These are phyloP conservation scores for Osmanthus fragrans DNA, from an alignment of 257 asterid species.

Conservation along the genomic window DNA sequence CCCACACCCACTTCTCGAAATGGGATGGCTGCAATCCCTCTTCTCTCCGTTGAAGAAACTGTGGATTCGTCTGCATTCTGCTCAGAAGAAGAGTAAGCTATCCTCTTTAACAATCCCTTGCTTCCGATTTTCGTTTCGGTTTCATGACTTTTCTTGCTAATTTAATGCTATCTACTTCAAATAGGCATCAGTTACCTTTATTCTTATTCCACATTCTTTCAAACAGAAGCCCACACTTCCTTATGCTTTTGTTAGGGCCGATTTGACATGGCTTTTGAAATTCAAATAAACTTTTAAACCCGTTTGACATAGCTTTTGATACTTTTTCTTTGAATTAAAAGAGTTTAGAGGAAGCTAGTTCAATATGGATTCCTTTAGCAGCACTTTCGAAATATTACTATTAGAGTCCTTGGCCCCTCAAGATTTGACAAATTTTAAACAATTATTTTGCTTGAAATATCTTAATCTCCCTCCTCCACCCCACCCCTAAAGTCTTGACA, in stretches of 20 bases:
- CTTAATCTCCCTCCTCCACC: too few relatives aligned
- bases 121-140: not conserved
- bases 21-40: conserved; percentile 61
- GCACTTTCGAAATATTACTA: too few relatives aligned
- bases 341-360: too few relatives aligned
- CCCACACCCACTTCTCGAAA: conserved; percentile 33
- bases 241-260: not conserved
- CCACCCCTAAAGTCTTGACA: too few relatives aligned
- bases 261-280: too few relatives aligned
- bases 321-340: too few relatives aligned
- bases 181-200: not conserved
- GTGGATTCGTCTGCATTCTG: conserved; percentile 48
- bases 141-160: not conserved
- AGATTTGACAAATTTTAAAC: too few relatives aligned
- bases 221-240: not conserved
- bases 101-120: not conserved
- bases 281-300: too few relatives aligned
- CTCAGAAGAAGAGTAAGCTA: conserved; percentile 45
- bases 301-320: too few relatives aligned
- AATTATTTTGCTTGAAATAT: too few relatives aligned
- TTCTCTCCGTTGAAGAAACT: conserved; percentile 57
- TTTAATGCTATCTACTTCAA: not conserved
- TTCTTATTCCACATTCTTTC: not conserved
- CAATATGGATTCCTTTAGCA: too few relatives aligned
- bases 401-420: too few relatives aligned